These are phyloP conservation scores for Tripterygium wilfordii DNA, from an alignment of 177 flowering plant species.

Conservation along the genomic window DNA sequence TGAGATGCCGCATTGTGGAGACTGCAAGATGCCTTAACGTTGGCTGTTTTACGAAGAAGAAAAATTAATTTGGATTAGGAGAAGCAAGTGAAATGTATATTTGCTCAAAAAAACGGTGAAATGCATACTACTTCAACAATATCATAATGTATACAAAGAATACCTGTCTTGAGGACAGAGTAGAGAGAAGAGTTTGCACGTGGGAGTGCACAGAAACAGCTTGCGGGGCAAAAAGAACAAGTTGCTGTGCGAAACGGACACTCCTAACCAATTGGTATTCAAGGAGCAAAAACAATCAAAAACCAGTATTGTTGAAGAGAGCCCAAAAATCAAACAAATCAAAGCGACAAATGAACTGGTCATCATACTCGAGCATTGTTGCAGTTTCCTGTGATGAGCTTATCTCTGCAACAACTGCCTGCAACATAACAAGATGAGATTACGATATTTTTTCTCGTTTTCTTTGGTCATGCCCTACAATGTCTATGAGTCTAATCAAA, in stretches of 20 bases:
- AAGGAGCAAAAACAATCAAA: neutral
- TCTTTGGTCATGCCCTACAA: too few species aligned
- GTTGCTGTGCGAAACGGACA: slow-evolving; percentile 94
- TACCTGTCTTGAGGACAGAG: slow-evolving; percentile 94
- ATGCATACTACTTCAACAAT: neutral
- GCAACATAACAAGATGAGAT: too few species aligned
- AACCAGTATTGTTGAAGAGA: neutral
- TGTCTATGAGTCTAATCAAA: too few species aligned
- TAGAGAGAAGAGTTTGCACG: slow-evolving; percentile 73
- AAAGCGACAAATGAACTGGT: neutral
- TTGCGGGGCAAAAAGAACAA: slow-evolving; percentile 96
- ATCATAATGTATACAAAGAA: neutral
- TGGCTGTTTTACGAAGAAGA: slow-evolving; percentile 57
- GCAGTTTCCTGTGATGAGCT: slow-evolving; percentile 84
- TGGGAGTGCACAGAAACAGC: slow-evolving; percentile 90
- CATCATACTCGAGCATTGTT: slow-evolving; percentile 81
- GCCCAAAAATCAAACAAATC: neutral
- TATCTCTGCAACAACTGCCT: slow-evolving; percentile 95
- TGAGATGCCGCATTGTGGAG: slow-evolving; percentile 85
- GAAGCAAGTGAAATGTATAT: neutral
- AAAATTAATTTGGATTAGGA: slow-evolving; percentile 8
- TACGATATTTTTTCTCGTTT: too few species aligned
- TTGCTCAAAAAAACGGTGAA: neutral
- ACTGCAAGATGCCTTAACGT: slow-evolving; percentile 78
- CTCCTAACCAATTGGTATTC: slow-evolving; percentile 40